These are phyloP conservation scores for Magnaporthiopsis incrustans DNA, from an alignment of 2,329 filamentous ascomycete species.

Conservation along the genomic window DNA sequence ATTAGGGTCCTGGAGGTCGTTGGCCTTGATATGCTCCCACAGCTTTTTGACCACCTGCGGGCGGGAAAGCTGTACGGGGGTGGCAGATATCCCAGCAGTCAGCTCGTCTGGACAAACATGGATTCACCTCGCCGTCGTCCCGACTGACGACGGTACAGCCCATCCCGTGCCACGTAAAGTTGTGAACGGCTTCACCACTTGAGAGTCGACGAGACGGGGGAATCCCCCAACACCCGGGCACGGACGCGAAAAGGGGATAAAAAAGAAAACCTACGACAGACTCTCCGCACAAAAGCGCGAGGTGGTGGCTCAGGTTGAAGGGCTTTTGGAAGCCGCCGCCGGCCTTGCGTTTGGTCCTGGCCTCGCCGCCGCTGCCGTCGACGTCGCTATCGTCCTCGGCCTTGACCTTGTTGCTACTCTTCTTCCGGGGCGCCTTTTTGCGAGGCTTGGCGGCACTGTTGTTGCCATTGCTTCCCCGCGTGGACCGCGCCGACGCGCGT, in stretches of 20 bases:
- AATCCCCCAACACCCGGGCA: not conserved
- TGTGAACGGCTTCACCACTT: not conserved
- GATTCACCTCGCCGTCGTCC: too few relatives aligned
- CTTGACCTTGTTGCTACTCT: conserved; percentile 67
- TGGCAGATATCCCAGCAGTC: conserved; percentile 15
- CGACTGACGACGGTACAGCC: too few relatives aligned
- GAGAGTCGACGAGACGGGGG: not conserved
- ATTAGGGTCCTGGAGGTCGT: conserved; percentile 79
- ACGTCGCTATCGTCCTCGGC: conserved; percentile 74
- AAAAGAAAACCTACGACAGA: conserved; percentile 43
- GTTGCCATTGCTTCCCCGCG: conserved; percentile 61
- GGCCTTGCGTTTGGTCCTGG: conserved; percentile 63
- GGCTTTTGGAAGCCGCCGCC: conserved; percentile 91
- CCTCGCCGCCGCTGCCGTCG: conserved; percentile 49
- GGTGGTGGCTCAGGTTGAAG: conserved; percentile 62
- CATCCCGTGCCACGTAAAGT: too few relatives aligned
- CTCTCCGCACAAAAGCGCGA: conserved; percentile 64
- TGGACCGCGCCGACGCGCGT: conserved; percentile 57
- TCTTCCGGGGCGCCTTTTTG: conserved; percentile 64
- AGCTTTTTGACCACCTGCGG: conserved; percentile 95
- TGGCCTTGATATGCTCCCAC: conserved; percentile 88
- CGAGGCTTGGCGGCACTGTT: conserved; percentile 39
- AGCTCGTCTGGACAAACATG: not conserved
- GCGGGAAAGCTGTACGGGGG: conserved; percentile 61
- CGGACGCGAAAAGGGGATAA: not conserved